Base-by-base conservation (phyloP, 768 basidiomycete genomes). In the Melanogaster broomeanus region DNA sequence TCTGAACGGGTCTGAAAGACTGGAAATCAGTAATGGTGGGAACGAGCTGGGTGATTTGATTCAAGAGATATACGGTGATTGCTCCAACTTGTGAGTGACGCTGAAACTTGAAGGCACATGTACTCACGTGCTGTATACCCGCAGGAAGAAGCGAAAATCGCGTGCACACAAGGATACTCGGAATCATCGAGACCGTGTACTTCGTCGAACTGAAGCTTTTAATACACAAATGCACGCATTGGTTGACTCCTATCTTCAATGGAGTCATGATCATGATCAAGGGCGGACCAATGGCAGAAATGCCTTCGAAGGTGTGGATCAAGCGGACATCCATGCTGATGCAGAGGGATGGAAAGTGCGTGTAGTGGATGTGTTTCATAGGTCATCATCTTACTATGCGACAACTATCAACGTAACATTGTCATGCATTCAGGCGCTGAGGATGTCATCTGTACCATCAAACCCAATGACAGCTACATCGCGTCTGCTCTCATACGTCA, bases 1-100 rank as follows among this genome's bases (percentile, higher is more conserved):
- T 18, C 33, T 51, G n/a, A 43, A 51, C 22, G 50, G 50, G 9
- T 45, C 50, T 6, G 50, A 51, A 27, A 43, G 21, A 18, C 44
- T 51, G 50, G 37, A 51, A 15, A 45, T 51, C 42, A 51, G 50
- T 34, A 27, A 51, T 51, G 50, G 18, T 19, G 50, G 50, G 13
- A 34, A 34, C 6, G 50, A 51, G 27, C 37, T 51, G n/a, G 18
- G 18, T n/a, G 50, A 43, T 19, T 34, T 51, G 13, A 45, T 34
- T 16, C 24, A 28, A 18, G 50, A 51, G 22, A 28, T 51, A 18
- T 28, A 19, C 19, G 34, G 50, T 19, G 43, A 51, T 6, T 38
- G 10, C 10, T n/a, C n/a, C n/a, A n/a, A n/a, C n/a, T n/a, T n/a
- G n/a, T n/a, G n/a, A n/a, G n/a, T n/a, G n/a, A n/a, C n/a, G n/a